Base-by-base conservation (phyloP, 192 early-diverging fungal species). In the Rhizoclosmatium globosum region DNA sequence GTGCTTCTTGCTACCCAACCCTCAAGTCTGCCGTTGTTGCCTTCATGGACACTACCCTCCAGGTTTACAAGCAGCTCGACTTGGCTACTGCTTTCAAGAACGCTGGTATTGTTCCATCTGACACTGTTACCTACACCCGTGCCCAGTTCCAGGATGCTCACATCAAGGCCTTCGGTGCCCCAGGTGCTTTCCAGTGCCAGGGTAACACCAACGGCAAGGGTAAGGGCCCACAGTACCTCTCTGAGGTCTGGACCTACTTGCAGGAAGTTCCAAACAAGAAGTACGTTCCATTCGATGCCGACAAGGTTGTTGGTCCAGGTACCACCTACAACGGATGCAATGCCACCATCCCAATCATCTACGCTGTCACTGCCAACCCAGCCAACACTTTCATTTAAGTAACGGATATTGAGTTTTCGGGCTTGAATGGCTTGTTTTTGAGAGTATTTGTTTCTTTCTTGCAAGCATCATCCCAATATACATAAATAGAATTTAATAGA, bases 1-100 rank as follows among this genome's bases (percentile, higher is more conserved):
- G 85, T 19, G 92, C 91, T 21, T 23, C 44, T 2, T 94, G 94
- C 86, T 90, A 87, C 71, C 53, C 23, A 70, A 85, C 56, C 72
- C 89, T 59, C 77, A 91, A 41, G 92, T 91, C 71, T 86, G 91
- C 0, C 31, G 31, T 31, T 31, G 77, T 79, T 64, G 88, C 86
- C 66, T 94, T 92, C 61, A 90, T 94, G 71, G 70, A 77, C 41
- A 83, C 82, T 38, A 79, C 87, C 21, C 73, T 93, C 48, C 80
- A 81, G 42, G 77, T 94, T 50, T 87, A 88, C 56, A 70, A 64
- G 21, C 68, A 89, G 46, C 92, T 92, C 67, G 82, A 93, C 61
- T 44, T 93, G 15, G 88, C 85, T 76, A 42, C 46, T 7, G 89
- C 85, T 1, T 85, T 94, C 61, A 47, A 73, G 0, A 75, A 71